A percentile compares a stretch with the other conserved stretches of the same genome.
Evolutionary conservation across 495 filamentous ascomycete species (phyloP).

Genomic region (Aspergillus incahuasiensis): DNA sequence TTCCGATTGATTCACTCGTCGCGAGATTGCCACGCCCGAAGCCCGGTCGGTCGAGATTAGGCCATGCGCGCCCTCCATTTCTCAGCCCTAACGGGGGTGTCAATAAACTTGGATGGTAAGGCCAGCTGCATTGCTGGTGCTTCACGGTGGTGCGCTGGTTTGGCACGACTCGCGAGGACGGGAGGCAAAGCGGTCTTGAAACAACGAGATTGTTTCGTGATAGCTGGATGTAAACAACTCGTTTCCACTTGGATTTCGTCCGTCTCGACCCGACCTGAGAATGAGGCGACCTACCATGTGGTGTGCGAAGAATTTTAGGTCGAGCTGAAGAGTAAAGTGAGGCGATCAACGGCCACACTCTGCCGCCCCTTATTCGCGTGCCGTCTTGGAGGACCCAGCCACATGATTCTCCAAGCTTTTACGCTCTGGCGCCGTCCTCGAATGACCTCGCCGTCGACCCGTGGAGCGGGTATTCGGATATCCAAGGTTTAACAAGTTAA

Average conservation of each 20-base stretch:
- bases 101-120: not conserved
- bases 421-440: not conserved
- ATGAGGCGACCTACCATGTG: constrained; percentile 14
- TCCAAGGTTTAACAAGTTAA: not conserved
- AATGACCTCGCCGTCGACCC: not conserved
- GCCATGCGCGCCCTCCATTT: not conserved
- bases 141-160: not conserved
- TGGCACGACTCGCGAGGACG: not conserved
- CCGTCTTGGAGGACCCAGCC: constrained; percentile 5
- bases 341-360: constrained; percentile 2
- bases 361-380: constrained; percentile 4
- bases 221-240: constrained; percentile 3
- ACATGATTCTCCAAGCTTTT: constrained; percentile 5
- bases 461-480: not conserved
- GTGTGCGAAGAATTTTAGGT: not conserved
- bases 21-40: not conserved
- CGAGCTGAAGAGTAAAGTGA: constrained; percentile 5
- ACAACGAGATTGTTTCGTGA: not conserved
- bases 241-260: constrained; percentile 3
- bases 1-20: not conserved
- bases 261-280: not conserved
- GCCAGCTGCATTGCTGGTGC: not conserved
- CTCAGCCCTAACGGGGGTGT: constrained; percentile 4
- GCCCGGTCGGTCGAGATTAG: not conserved
- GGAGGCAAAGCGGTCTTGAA: not conserved